A percentile compares a stretch with the other conserved stretches of the same genome.
Conservation (phyloP, 2,329 filamentous ascomycete genomes). For the Pseudocercospora fijiensis region DNA sequence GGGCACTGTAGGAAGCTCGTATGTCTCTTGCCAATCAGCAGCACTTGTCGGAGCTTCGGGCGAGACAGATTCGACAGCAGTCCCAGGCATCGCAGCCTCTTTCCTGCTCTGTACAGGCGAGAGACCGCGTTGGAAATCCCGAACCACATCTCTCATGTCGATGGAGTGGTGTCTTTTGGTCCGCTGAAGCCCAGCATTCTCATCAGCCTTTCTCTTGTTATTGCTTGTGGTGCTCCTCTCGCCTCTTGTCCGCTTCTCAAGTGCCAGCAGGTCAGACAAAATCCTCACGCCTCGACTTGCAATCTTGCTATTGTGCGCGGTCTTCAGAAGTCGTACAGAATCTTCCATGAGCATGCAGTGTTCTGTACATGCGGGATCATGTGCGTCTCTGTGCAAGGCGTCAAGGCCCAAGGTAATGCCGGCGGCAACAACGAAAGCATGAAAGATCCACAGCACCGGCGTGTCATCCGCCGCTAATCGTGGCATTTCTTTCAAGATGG, state of each 20-base stretch:
- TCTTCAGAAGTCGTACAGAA: not conserved
- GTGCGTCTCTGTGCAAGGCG: slow-evolving; percentile 5
- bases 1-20: not conserved
- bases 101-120: slow-evolving; percentile 1
- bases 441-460: slow-evolving; percentile 12
- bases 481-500: slow-evolving; percentile 14
- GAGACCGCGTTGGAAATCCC: slow-evolving; percentile 6
- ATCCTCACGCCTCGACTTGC: slow-evolving; percentile 9
- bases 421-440: slow-evolving; percentile 13
- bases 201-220: slow-evolving; percentile 7
- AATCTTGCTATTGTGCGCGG: slow-evolving; percentile 12
- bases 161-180: slow-evolving; percentile 5
- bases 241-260: not conserved
- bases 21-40: not conserved
- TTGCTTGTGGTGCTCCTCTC: not conserved
- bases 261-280: slow-evolving; percentile 3
- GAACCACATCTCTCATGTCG: slow-evolving; percentile 8
- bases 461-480: slow-evolving; percentile 9
- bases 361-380: not conserved
- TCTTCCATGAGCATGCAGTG: slow-evolving; percentile 7
- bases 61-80: not conserved
- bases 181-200: not conserved
- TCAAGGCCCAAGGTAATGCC: slow-evolving; percentile 15
- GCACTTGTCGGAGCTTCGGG: not conserved
- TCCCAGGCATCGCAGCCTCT: not conserved